A percentile compares a stretch with the other conserved stretches of the same genome.
phyloP scores from a whole-genome alignment of 352 stramenopile species.

The Pythium aristosporum region DNA sequence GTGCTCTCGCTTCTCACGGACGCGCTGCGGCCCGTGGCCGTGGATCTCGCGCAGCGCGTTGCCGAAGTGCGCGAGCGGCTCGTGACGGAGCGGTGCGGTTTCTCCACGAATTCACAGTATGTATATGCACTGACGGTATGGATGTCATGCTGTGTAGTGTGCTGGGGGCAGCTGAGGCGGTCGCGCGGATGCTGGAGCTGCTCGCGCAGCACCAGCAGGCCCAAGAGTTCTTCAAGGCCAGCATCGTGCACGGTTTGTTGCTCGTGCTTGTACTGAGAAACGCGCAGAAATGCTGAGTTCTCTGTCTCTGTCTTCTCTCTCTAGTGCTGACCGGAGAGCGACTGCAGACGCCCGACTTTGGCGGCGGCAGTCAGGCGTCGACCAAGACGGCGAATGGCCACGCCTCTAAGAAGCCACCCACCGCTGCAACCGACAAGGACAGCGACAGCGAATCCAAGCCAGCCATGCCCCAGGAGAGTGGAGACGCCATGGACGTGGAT shows the following conservation, averaged over 20 bases:
- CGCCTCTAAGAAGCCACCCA: background rate
- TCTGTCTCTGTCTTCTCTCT: background rate
- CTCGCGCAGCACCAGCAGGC: conserved; percentile 43
- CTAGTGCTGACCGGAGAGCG: conserved; percentile 45
- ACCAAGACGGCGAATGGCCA: background rate
- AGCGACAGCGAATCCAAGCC: background rate
- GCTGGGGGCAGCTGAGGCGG: conserved; percentile 44
- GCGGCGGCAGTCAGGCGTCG: background rate
- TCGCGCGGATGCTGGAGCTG: conserved; percentile 45
- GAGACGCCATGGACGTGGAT: background rate
- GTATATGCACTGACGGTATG: background rate
- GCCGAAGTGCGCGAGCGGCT: conserved; percentile 47
- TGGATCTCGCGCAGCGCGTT: conserved; percentile 41
- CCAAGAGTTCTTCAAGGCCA: conserved; percentile 62
- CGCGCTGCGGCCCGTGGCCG: conserved; percentile 33
- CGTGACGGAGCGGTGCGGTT: conserved; percentile 51
- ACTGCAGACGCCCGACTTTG: conserved; percentile 39
- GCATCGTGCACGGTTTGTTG: conserved; percentile 47
- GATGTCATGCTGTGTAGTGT: conserved; percentile 28
- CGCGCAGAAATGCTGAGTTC: background rate
- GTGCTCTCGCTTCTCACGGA: conserved; percentile 53
- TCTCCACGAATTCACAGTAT: background rate
- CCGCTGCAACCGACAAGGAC: background rate
- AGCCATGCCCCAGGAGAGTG: background rate
- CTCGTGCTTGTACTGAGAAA: background rate